These are phyloP conservation scores for Solanum pimpinellifolium DNA, from an alignment of 257 asterid species.

Conservation along the genomic window DNA sequence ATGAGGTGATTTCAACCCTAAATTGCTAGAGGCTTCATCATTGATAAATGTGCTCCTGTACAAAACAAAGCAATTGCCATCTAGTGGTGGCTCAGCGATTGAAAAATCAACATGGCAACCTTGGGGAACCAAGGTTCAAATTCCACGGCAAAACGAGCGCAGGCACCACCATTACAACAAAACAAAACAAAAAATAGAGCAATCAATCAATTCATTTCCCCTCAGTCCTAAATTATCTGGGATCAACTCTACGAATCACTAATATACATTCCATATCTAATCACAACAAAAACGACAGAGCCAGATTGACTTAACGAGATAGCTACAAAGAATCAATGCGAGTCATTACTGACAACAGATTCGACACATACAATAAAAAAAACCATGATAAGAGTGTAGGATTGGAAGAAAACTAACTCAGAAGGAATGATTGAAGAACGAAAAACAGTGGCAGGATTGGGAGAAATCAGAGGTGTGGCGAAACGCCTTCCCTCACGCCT, in stretches of 20 bases:
- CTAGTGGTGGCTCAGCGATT: not conserved
- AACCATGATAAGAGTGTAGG: not conserved
- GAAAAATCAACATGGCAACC: not conserved
- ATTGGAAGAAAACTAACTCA: conserved; percentile 30
- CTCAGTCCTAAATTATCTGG: not conserved
- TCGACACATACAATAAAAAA: not conserved
- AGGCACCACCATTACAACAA: not conserved
- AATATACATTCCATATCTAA: not conserved
- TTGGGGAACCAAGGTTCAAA: not conserved
- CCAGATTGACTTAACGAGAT: not conserved
- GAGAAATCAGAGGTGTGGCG: conserved; percentile 55
- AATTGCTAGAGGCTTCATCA: not conserved
- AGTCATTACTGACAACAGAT: not conserved
- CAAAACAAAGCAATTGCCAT: not conserved
- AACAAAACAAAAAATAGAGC: not conserved
- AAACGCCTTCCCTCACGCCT: conserved; percentile 93
- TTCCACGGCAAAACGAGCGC: not conserved
- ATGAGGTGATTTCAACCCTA: not conserved
- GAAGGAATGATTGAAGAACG: conserved; percentile 55
- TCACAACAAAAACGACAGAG: not conserved
- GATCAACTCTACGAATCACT: not conserved
- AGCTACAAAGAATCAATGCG: not conserved
- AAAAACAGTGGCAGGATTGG: conserved; percentile 35
- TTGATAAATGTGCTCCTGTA: not conserved
- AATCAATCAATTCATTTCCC: not conserved